Evolutionary conservation across 805 yeast species (phyloP).

Genomic region (Dipodascus albidus): DNA sequence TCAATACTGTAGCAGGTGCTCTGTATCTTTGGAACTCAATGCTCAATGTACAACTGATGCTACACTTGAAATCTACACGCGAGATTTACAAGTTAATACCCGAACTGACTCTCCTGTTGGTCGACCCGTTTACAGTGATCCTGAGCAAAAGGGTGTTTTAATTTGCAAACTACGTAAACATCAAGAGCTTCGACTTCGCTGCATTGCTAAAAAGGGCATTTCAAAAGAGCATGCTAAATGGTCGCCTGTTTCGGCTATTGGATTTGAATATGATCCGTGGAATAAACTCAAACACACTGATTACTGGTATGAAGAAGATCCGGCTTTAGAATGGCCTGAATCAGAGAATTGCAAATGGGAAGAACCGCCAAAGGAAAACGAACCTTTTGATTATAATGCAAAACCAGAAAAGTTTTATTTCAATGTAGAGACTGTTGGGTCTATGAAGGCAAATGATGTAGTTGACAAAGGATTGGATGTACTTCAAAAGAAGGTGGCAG

Average conservation of each 20-base stretch:
- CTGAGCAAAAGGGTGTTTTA: slow-evolving; percentile 70
- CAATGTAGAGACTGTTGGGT: slow-evolving; percentile 89
- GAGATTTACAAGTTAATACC: slow-evolving; percentile 53
- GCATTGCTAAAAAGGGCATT: slow-evolving; percentile 96
- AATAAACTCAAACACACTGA: slow-evolving; percentile 93
- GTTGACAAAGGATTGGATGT: slow-evolving; percentile 75
- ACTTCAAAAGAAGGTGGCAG: slow-evolving; percentile 82
- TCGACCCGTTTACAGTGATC: slow-evolving; percentile 73
- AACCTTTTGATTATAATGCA: slow-evolving; percentile 74
- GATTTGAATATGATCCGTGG: slow-evolving; percentile 99
- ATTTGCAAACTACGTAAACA: slow-evolving; percentile 85
- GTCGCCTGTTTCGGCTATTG: slow-evolving; percentile 94
- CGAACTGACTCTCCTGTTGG: slow-evolving; percentile 42
- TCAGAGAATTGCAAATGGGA: slow-evolving; percentile 88
- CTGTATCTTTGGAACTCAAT: slow-evolving; percentile 73
- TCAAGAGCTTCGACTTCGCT: slow-evolving; percentile 78
- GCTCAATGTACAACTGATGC: slow-evolving; percentile 86
- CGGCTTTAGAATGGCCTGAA: slow-evolving; percentile 88
- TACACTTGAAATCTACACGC: slow-evolving; percentile 81
- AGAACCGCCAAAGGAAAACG: slow-evolving; percentile 85
- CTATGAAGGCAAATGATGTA: slow-evolving; percentile 80
- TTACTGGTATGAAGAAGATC: slow-evolving; percentile 88
- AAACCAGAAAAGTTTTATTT: slow-evolving; percentile 72
- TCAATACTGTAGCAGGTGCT: slow-evolving; percentile 91
- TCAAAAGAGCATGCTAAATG: slow-evolving; percentile 98